Evolutionary conservation across 768 basidiomycete genomes (phyloP).

Genomic region (Coprinopsis marcescibilis): DNA sequence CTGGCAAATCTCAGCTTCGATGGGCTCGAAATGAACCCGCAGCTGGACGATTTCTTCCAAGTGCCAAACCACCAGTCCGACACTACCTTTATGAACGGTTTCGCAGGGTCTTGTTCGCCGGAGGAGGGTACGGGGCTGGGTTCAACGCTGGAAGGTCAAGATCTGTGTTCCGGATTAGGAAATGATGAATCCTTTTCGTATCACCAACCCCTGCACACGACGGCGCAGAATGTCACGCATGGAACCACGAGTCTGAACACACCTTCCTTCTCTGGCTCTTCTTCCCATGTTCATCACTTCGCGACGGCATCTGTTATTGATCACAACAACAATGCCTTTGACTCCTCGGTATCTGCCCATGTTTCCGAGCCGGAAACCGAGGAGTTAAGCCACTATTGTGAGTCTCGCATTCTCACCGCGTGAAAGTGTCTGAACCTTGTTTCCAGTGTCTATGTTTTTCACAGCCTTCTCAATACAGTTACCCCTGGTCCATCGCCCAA

Average conservation of each 20-base stretch:
- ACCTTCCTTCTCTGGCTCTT: constrained; percentile 1
- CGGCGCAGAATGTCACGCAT: neutral
- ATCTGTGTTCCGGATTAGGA: constrained; percentile 26
- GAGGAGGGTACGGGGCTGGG: constrained; percentile 21
- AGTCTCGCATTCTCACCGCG: constrained; percentile 26
- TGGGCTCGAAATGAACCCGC: constrained; percentile 28
- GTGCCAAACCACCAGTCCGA: constrained; percentile 2
- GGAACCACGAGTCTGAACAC: neutral
- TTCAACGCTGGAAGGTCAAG: constrained; percentile 31
- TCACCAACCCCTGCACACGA: constrained; percentile 4
- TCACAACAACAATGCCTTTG: constrained; percentile 14
- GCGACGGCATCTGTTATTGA: neutral
- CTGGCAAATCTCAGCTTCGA: constrained; percentile 17
- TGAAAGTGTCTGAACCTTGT: neutral
- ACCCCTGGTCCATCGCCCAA: constrained; percentile 51
- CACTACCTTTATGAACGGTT: constrained; percentile 11
- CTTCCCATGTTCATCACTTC: constrained; percentile 9
- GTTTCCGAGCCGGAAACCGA: constrained; percentile 29
- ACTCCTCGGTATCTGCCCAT: constrained; percentile 26
- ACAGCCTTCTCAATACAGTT: constrained; percentile 47
- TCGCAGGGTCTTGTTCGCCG: neutral
- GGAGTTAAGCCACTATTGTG: constrained; percentile 56
- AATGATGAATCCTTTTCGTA: constrained; percentile 19
- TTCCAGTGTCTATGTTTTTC: constrained; percentile 49
- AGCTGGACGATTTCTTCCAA: constrained; percentile 29